These are phyloP conservation scores for Rhizophora apiculata DNA, from an alignment of 345 rosid genomes.

Conservation along the genomic window DNA sequence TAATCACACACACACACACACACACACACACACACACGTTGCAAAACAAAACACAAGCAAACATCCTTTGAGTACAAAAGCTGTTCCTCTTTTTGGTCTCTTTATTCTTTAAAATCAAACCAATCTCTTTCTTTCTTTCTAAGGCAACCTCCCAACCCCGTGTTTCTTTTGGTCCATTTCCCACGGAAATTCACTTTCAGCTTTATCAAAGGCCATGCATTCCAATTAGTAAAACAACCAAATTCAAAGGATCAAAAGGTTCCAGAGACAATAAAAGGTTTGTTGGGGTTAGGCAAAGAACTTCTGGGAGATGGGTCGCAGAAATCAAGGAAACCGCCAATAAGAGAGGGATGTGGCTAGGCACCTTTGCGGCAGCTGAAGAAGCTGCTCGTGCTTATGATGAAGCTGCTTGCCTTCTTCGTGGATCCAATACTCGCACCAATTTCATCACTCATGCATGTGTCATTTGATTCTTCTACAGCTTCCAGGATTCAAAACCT, in stretches of 20 bases:
- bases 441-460: conserved; percentile 54
- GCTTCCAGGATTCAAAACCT: conserved; percentile 60
- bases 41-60: conserved; percentile 10
- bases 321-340: conserved; percentile 79
- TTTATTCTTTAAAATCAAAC: background rate
- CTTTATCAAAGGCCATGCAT: conserved; percentile 1
- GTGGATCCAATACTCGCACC: conserved; percentile 74
- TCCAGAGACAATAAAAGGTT: conserved; percentile 34
- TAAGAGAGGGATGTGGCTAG: conserved; percentile 79
- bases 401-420: conserved; percentile 77
- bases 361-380: conserved; percentile 72
- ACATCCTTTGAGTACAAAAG: background rate
- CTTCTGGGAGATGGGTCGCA: conserved; percentile 83
- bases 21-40: too few species aligned
- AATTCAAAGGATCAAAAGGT: conserved; percentile 37
- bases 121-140: background rate
- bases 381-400: conserved; percentile 76
- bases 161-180: background rate
- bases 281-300: conserved; percentile 73
- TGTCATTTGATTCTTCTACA: conserved; percentile 54
- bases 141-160: background rate
- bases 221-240: conserved; percentile 29
- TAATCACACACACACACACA: background rate
- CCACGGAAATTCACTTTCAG: conserved; percentile 58
- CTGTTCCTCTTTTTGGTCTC: background rate